Evolutionary conservation across 2,329 filamentous ascomycete species (phyloP).

Genomic region (Alternaria ventricosa): DNA sequence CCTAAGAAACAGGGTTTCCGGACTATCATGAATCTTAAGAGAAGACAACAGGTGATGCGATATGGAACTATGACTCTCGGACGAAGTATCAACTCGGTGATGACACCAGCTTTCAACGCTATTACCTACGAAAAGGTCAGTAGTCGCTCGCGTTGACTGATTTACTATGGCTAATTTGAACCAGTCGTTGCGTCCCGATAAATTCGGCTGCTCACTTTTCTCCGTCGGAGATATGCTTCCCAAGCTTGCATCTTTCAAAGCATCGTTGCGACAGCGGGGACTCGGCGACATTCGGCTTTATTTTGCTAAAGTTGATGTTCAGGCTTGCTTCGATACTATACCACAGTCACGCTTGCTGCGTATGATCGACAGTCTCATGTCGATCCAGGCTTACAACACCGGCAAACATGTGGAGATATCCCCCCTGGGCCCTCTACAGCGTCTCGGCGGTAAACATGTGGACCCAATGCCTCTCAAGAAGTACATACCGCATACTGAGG

Average conservation of each 20-base stretch:
- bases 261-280: constrained; percentile 49
- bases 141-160: not conserved
- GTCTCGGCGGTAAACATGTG: constrained; percentile 35
- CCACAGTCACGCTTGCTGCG: constrained; percentile 77
- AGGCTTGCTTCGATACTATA: constrained; percentile 93
- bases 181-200: constrained; percentile 54
- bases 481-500: constrained; percentile 51
- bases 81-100: constrained; percentile 71
- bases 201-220: constrained; percentile 80
- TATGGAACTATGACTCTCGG: constrained; percentile 64
- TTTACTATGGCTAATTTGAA: constrained; percentile 8
- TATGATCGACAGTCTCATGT: constrained; percentile 66
- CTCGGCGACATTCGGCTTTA: constrained; percentile 63
- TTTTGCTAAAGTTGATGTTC: constrained; percentile 92
- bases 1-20: constrained; percentile 80
- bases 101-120: constrained; percentile 76
- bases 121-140: constrained; percentile 78
- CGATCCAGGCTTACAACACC: constrained; percentile 71
- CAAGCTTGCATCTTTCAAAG: constrained; percentile 73
- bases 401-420: constrained; percentile 77
- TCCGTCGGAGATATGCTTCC: constrained; percentile 81
- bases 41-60: constrained; percentile 62
- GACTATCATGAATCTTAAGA: constrained; percentile 85
- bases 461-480: constrained; percentile 45
- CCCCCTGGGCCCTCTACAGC: constrained; percentile 49